Evolutionary conservation across 768 basidiomycete genomes (phyloP).

Genomic region (Suillus cothurnatus): DNA sequence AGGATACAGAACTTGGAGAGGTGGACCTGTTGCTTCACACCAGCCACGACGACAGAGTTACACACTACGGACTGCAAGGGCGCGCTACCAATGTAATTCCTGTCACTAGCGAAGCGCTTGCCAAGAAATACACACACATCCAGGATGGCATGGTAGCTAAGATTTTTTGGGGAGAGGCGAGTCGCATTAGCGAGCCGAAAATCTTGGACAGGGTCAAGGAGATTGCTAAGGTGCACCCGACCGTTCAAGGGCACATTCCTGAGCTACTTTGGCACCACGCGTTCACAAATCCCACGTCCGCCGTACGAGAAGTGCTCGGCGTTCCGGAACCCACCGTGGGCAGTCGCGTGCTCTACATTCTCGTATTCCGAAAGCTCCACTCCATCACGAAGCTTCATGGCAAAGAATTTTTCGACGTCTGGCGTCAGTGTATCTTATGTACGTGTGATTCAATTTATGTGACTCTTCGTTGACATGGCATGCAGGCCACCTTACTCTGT

Average conservation of each 20-base stretch:
- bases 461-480: background rate
- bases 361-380: background rate
- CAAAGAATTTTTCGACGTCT: background rate
- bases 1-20: background rate
- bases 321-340: background rate
- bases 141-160: background rate
- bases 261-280: background rate
- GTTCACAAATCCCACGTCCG: background rate
- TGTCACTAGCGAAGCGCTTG: background rate
- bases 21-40: background rate
- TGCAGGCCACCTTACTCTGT: background rate
- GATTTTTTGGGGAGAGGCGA: background rate
- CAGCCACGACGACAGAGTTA: background rate
- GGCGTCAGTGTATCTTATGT: background rate
- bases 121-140: background rate
- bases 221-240: background rate
- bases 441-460: background rate
- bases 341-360: background rate
- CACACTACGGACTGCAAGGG: background rate
- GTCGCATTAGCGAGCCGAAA: background rate
- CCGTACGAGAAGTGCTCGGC: background rate
- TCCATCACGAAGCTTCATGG: background rate
- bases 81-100: background rate
- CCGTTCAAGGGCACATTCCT: background rate
- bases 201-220: background rate